These are phyloP conservation scores for Euphorbia lathyris DNA, from an alignment of 345 rosid genomes.

Conservation along the genomic window DNA sequence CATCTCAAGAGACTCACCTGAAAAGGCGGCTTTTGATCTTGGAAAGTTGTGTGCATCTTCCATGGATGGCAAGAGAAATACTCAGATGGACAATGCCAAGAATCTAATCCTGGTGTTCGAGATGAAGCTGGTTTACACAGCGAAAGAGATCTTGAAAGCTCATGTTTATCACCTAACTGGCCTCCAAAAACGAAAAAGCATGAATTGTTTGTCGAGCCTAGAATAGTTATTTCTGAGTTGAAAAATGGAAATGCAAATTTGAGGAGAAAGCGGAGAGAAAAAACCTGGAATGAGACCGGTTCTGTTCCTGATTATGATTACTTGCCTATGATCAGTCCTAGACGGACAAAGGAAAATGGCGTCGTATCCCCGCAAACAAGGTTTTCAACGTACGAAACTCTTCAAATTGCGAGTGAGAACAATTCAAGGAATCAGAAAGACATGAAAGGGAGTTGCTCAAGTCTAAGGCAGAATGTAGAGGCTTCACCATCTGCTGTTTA, in stretches of 20 bases:
- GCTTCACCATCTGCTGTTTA: constrained; percentile 13
- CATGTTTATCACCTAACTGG: constrained; percentile 26
- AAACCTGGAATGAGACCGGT: constrained; percentile 31
- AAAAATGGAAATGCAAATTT: constrained; percentile 30
- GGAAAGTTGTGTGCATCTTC: constrained; percentile 18
- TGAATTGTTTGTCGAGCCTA: constrained; percentile 20
- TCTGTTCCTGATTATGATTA: constrained; percentile 46
- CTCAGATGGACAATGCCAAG: constrained; percentile 11
- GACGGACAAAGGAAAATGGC: constrained; percentile 20
- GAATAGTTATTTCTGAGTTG: constrained; percentile 28
- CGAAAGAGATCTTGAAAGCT: constrained; percentile 28
- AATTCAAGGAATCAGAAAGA: constrained; percentile 33
- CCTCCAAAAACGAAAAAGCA: constrained; percentile 36
- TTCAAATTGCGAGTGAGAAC: constrained; percentile 33
- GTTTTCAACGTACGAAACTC: constrained; percentile 27
- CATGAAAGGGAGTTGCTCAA: constrained; percentile 21
- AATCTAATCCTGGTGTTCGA: constrained; percentile 15
- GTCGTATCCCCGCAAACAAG: constrained; percentile 34
- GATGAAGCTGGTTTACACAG: constrained; percentile 27
- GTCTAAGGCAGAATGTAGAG: constrained; percentile 25
- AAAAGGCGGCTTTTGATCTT: constrained; percentile 15
- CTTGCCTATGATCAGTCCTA: constrained; percentile 30
- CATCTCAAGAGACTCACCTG: constrained; percentile 15
- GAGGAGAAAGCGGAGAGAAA: constrained; percentile 27
- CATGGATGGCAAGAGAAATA: constrained; percentile 15